Conservation (phyloP, 257 asterid genomes). For the Solanum sejunctum region DNA sequence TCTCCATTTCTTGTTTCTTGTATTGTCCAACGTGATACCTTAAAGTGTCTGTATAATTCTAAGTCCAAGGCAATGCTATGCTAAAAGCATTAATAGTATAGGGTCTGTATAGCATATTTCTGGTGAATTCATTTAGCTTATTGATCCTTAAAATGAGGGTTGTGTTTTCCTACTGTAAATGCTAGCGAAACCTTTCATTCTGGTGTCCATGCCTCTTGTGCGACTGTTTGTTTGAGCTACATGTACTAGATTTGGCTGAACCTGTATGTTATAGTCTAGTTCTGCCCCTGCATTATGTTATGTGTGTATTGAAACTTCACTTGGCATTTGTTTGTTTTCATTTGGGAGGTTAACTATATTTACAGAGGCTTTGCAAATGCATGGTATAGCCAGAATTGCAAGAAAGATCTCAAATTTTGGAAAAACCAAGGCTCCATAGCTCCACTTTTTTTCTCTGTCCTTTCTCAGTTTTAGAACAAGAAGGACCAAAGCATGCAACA, state of each 20-base stretch:
- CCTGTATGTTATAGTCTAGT: neutral
- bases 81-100: no score
- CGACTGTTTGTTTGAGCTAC: neutral
- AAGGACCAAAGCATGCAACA: slow-evolving; percentile 42
- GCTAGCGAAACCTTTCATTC: no score
- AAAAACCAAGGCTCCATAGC: slow-evolving; percentile 55
- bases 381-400: slow-evolving; percentile 58
- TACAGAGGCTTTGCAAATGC: slow-evolving; percentile 64
- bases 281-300: neutral
- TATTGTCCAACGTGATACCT: no score
- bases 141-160: no score
- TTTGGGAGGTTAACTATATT: slow-evolving; percentile 11
- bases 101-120: no score
- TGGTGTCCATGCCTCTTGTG: no score
- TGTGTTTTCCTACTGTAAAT: no score
- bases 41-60: no score
- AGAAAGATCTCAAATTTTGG: slow-evolving; percentile 85
- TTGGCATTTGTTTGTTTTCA: neutral
- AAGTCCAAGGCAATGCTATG: no score
- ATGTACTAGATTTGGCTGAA: neutral
- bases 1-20: no score
- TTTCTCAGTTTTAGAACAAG: slow-evolving; percentile 33
- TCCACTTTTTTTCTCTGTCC: slow-evolving; percentile 27
- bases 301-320: neutral
- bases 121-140: no score